Base-by-base conservation (phyloP, 768 basidiomycete genomes). In the Naganishia kalamii region DNA sequence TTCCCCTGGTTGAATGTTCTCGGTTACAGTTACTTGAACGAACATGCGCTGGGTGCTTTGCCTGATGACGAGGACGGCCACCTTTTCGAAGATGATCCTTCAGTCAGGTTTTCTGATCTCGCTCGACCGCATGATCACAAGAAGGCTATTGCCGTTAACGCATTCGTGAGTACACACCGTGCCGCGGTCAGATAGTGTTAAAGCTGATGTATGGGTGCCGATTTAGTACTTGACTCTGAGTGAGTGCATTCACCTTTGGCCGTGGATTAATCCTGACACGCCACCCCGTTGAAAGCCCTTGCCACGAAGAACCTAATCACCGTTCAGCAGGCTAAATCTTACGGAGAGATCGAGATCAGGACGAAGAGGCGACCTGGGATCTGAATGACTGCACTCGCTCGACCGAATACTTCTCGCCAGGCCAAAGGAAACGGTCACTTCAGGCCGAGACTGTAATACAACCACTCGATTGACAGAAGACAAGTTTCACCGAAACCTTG, bases 291-390 rank as follows among this genome's bases (percentile, higher is more conserved):
- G 11, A 35, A 8, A 57, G 54, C 54, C 2, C 54, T 57, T 37
- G 23, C 37, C 23, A 57, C 54, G 37, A 57, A 57, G 37, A 57
- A 57, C 54, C 13, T 57, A 35, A 57, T 57, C 54, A 57, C 35
- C 54, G 35, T 57, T 11, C 13, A 41, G 21, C 54, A 57, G 27
- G 32, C n/a, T 8, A 35, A 57, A 40, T 10, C 54, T 3, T 57
- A 57, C 13, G 54, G 54, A 41, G 13, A 37, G 8, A 57, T 57
- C 23, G 54, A 57, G 40, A 57, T 57, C 54, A 57, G 12, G 27
- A 35, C 40, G 15, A 57, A 27, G 27, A 35, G 54, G 13, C 21
- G 10, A 2, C 13, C 21, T 11, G n/a, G 12, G 17, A 19, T 41
- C 54, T 35, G n/a, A 8, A 23, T 2, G 54, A 41, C 23, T 41